A percentile compares a stretch with the other conserved stretches of the same genome.
Conservation (phyloP, 1,139 yeast species). For the Yamadazyma taylorii region DNA sequence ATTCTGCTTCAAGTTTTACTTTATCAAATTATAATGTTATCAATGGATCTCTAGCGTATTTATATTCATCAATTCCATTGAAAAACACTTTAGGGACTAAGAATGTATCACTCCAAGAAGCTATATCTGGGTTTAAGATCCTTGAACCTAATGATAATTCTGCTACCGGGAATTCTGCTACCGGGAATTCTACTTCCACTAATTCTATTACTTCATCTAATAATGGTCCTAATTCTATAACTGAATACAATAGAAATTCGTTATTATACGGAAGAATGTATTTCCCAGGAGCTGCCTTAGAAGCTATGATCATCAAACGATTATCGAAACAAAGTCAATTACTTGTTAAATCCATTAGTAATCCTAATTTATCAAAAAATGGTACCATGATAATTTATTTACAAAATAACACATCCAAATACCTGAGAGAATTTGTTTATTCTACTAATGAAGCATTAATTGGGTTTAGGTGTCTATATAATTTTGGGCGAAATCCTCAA, state of each 20-base stretch:
- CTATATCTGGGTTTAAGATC: constrained; percentile 74
- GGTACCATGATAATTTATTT: constrained; percentile 68
- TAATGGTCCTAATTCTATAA: background rate
- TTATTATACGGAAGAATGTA: constrained; percentile 78
- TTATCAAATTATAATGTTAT: constrained; percentile 67
- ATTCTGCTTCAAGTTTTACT: constrained; percentile 74
- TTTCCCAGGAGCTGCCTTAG: constrained; percentile 84
- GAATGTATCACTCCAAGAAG: constrained; percentile 62
- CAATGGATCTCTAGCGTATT: constrained; percentile 81
- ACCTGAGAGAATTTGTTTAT: constrained; percentile 74
- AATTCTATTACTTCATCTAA: too few species aligned
- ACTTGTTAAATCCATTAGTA: constrained; percentile 72
- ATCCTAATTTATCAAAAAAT: constrained; percentile 56
- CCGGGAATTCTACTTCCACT: background rate
- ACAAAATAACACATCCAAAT: constrained; percentile 66
- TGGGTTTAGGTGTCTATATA: constrained; percentile 80
- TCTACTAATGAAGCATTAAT: constrained; percentile 89
- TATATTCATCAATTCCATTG: constrained; percentile 67
- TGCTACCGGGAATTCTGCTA: too few species aligned
- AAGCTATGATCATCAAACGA: constrained; percentile 81
- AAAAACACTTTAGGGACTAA: constrained; percentile 52
- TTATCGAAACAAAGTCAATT: constrained; percentile 62
- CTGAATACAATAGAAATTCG: constrained; percentile 16
- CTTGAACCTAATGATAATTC: constrained; percentile 43
- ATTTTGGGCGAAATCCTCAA: constrained; percentile 43